phyloP scores from a whole-genome alignment of 192 early-diverging fungal genomes.

The Coemansia aciculifera region DNA sequence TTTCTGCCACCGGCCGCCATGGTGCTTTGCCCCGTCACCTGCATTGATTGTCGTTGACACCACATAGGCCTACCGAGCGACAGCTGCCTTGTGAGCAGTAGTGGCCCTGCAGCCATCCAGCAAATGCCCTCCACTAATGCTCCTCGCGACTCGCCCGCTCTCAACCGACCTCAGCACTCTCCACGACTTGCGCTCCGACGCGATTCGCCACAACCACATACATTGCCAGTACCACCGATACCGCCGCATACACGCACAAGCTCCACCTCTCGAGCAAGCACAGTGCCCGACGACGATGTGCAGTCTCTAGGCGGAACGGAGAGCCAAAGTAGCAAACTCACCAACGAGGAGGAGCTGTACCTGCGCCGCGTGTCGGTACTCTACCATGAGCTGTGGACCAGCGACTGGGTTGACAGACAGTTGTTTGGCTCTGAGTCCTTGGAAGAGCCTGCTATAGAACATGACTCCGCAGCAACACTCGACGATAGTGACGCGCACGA shows the following conservation, averaged over 20 bases:
- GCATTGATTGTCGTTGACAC: conserved; percentile 5
- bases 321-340: conserved; percentile 5
- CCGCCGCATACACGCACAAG: neutral
- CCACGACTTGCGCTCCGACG: neutral
- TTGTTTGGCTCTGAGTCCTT: conserved; percentile 13
- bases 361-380: conserved; percentile 50
- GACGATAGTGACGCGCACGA: neutral
- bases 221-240: neutral
- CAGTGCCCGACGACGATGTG: neutral
- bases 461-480: conserved; percentile 3
- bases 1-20: conserved; percentile 9
- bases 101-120: neutral
- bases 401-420: conserved; percentile 46
- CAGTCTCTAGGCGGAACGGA: neutral
- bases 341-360: conserved; percentile 43
- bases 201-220: neutral
- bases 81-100: conserved; percentile 6
- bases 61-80: conserved; percentile 8
- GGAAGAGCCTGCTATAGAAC: neutral
- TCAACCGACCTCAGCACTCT: neutral
- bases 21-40: conserved; percentile 13
- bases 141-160: neutral
- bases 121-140: neutral
- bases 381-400: conserved; percentile 53
- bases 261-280: neutral